Conservation (phyloP, 1,139 yeast genomes). For the Pichia sp. region DNA sequence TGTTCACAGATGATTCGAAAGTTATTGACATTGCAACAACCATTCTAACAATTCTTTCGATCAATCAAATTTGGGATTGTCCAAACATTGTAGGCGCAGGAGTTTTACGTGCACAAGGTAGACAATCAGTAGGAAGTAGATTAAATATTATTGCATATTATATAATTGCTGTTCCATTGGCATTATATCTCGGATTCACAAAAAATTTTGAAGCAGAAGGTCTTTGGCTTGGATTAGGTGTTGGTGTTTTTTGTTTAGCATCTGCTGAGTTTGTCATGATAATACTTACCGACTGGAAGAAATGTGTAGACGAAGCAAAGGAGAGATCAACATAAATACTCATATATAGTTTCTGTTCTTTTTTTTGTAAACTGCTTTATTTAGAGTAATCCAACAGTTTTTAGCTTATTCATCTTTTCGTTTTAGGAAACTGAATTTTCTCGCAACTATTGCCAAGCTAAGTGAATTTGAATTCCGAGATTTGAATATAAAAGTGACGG, state of each 20-base stretch:
- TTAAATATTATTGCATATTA: constrained; percentile 19
- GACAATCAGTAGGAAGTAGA: constrained; percentile 18
- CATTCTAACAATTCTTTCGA: constrained; percentile 24
- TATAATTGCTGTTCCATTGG: constrained; percentile 19
- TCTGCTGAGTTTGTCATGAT: background rate
- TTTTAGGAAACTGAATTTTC: background rate
- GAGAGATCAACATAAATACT: background rate
- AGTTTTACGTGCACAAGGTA: constrained; percentile 24
- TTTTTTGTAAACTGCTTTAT: background rate
- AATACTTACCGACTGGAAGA: background rate
- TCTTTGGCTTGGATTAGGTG: constrained; percentile 43
- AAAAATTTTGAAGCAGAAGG: constrained; percentile 32
- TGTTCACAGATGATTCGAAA: constrained; percentile 26
- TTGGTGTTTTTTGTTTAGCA: background rate
- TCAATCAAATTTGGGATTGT: constrained; percentile 36
- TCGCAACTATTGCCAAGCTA: background rate
- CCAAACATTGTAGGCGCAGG: constrained; percentile 39
- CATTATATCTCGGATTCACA: constrained; percentile 12
- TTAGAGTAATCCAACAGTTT: background rate
- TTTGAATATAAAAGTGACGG: background rate
- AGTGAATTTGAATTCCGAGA: background rate
- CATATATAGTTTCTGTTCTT: background rate
- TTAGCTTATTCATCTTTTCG: background rate
- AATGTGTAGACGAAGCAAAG: background rate
- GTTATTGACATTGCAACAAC: constrained; percentile 18